These are phyloP conservation scores for Bathelium albidoporum DNA, from an alignment of 495 filamentous ascomycete species.

Conservation along the genomic window DNA sequence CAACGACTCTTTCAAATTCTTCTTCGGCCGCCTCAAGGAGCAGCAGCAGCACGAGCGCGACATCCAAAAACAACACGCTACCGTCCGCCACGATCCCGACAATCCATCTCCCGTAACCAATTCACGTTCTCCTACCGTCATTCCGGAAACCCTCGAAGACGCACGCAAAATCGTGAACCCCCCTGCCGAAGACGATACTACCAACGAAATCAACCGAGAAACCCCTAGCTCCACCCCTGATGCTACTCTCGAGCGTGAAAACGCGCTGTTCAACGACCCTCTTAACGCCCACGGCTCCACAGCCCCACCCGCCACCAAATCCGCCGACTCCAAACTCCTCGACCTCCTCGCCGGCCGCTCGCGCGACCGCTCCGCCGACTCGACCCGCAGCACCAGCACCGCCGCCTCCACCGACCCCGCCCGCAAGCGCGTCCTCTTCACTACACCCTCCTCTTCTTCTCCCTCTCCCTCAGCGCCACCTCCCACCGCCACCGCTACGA, in stretches of 20 bases:
- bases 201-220: constrained; percentile 28
- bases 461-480: constrained; percentile 4
- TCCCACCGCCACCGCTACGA: constrained; percentile 3
- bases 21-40: constrained; percentile 82
- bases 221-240: constrained; percentile 34
- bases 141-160: constrained; percentile 87
- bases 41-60: constrained; percentile 36
- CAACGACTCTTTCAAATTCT: constrained; percentile 84
- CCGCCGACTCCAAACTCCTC: constrained; percentile 52
- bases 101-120: not conserved
- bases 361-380: constrained; percentile 71
- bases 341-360: constrained; percentile 53
- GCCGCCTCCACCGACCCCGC: constrained; percentile 1
- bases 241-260: constrained; percentile 18
- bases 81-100: not conserved
- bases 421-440: constrained; percentile 41
- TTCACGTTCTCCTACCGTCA: constrained; percentile 28
- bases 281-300: constrained; percentile 12
- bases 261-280: constrained; percentile 19
- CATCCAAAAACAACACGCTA: constrained; percentile 13
- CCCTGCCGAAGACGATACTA: constrained; percentile 38
- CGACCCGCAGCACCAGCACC: constrained; percentile 54
- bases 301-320: constrained; percentile 36
- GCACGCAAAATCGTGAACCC: constrained; percentile 76
- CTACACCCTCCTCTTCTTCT: constrained; percentile 18